These are phyloP conservation scores for Penicillium occitanis DNA, from an alignment of 2,329 filamentous ascomycete genomes.

Conservation along the genomic window DNA sequence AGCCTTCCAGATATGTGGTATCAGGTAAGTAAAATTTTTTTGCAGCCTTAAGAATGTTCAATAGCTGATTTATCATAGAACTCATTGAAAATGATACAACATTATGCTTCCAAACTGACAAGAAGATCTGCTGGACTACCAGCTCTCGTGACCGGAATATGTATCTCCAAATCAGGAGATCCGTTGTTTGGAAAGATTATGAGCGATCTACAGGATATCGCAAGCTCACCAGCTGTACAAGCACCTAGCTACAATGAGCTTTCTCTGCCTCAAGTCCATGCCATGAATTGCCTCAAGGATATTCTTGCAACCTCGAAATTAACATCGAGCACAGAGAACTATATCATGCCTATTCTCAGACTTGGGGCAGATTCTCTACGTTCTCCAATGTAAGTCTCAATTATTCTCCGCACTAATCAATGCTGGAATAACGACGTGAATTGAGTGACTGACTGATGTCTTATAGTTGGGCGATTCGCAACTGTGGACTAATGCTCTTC, in stretches of 20 bases:
- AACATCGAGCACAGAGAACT: conserved; percentile 68
- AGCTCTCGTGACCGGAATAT: conserved; percentile 76
- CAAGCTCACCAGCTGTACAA: conserved; percentile 34
- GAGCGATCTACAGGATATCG: conserved; percentile 41
- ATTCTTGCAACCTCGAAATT: conserved; percentile 83
- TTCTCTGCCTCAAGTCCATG: conserved; percentile 85
- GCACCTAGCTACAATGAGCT: conserved; percentile 42
- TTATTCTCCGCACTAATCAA: not conserved
- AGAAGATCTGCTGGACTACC: conserved; percentile 90
- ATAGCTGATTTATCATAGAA: conserved; percentile 27
- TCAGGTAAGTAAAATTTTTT: conserved; percentile 46
- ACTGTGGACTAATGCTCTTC: conserved; percentile 87
- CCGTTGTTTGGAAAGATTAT: conserved; percentile 44
- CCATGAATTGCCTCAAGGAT: conserved; percentile 89
- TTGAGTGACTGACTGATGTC: conserved; percentile 21
- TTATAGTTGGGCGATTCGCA: conserved; percentile 82
- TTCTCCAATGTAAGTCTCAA: conserved; percentile 65
- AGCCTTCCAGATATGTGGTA: conserved; percentile 69
- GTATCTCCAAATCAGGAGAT: conserved; percentile 61
- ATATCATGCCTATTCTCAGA: conserved; percentile 70
- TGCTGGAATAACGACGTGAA: conserved; percentile 15
- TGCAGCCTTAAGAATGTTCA: conserved; percentile 12
- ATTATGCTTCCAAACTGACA: conserved; percentile 75
- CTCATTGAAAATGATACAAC: conserved; percentile 68
- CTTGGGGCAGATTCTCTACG: conserved; percentile 78